A percentile compares a stretch with the other conserved stretches of the same genome.
Evolutionary conservation across 257 asterid species (phyloP).

Genomic region (Solanum raphanifolium): DNA sequence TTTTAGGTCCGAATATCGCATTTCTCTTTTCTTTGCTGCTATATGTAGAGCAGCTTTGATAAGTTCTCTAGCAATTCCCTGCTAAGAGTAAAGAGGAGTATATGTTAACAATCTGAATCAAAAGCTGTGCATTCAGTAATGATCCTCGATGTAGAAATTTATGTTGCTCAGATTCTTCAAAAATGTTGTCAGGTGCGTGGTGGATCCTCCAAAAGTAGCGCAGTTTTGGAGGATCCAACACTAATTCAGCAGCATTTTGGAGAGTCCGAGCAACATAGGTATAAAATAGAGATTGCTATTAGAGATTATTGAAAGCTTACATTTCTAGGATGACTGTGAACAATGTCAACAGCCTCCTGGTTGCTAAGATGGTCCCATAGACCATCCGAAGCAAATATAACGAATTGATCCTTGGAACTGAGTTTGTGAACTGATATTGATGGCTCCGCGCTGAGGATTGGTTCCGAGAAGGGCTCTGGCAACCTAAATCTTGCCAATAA

Average conservation of each 20-base stretch:
- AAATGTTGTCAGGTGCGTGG: background rate
- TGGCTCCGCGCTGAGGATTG: conserved; percentile 79
- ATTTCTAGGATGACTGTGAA: conserved; percentile 42
- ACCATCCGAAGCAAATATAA: conserved; percentile 92
- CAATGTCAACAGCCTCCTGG: conserved; percentile 88
- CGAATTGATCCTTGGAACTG: conserved; percentile 48
- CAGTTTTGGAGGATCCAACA: background rate
- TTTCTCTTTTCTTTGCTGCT: conserved; percentile 94
- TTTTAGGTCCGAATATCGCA: conserved; percentile 82
- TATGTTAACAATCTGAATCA: background rate
- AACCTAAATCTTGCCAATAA: conserved; percentile 64
- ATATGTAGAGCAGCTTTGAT: conserved; percentile 61
- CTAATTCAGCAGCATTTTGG: background rate
- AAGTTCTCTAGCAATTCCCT: conserved; percentile 79
- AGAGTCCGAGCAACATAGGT: background rate
- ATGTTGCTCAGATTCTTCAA: background rate
- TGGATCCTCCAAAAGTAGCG: background rate
- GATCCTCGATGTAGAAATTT: background rate
- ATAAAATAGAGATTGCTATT: background rate
- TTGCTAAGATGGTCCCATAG: conserved; percentile 96
- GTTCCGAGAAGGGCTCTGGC: conserved; percentile 45
- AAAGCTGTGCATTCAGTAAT: background rate
- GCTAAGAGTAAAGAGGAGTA: conserved; percentile 1
- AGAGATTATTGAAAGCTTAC: conserved; percentile 24
- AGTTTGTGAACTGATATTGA: conserved; percentile 57